Conservation (phyloP, 345 rosid species). For the Syzygium grande region DNA sequence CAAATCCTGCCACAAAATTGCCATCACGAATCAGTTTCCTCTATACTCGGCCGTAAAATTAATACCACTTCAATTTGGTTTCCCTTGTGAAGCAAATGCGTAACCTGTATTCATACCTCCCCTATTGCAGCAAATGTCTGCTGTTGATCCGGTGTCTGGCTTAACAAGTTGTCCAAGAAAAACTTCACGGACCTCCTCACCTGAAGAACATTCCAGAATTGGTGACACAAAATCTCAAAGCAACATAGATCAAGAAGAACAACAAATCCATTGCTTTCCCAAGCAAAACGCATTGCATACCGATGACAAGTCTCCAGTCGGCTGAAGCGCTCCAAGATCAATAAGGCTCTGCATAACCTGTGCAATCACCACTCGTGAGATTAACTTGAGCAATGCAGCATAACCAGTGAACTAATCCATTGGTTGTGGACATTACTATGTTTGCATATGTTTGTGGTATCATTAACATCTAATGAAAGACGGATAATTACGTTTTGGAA, state of each 20-base stretch:
- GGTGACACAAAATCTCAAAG: not conserved
- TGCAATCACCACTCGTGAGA: slow-evolving; percentile 16
- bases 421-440: not conserved
- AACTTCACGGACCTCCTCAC: slow-evolving; percentile 96
- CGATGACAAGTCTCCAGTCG: slow-evolving; percentile 91
- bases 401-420: not conserved
- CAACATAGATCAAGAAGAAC: not conserved
- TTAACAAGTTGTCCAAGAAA: slow-evolving; percentile 73
- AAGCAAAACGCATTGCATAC: slow-evolving; percentile 18
- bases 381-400: not conserved
- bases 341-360: slow-evolving; percentile 81
- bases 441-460: not conserved
- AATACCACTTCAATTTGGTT: not conserved
- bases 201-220: slow-evolving; percentile 16
- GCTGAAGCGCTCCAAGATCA: slow-evolving; percentile 90
- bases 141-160: slow-evolving; percentile 82
- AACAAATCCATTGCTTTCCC: not conserved
- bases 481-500: not conserved
- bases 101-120: slow-evolving; percentile 39
- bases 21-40: not conserved
- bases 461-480: not conserved
- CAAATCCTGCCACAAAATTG: slow-evolving; percentile 51
- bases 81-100: not conserved
- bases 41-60: not conserved
- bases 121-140: slow-evolving; percentile 86